phyloP scores from a whole-genome alignment of 441 rosid species.

The Pelargonium cotyledonis region DNA sequence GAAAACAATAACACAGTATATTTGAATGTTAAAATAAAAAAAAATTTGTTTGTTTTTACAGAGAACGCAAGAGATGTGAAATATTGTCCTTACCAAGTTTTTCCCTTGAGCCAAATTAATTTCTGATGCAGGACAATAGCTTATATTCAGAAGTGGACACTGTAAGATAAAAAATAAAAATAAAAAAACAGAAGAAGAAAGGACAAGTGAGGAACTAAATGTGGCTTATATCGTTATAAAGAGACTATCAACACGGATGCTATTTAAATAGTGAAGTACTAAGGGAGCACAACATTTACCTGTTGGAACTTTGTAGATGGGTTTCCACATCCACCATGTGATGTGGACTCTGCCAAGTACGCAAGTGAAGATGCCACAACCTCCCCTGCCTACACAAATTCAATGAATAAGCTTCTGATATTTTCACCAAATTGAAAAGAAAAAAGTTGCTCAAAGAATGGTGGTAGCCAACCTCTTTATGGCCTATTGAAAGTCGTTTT shows the following conservation, averaged over 20 bases:
- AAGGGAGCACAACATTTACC: conserved; percentile 34
- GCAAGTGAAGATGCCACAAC: conserved; percentile 77
- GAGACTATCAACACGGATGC: background rate
- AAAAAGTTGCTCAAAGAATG: conserved; percentile 15
- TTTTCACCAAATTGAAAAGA: conserved; percentile 7
- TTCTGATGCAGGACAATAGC: conserved; percentile 90
- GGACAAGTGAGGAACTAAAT: background rate
- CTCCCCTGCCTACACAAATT: conserved; percentile 65
- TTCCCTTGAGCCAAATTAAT: conserved; percentile 49
- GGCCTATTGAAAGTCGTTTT: conserved; percentile 83
- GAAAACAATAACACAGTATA: conserved; percentile 17
- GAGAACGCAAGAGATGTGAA: conserved; percentile 11
- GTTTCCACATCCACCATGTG: conserved; percentile 29
- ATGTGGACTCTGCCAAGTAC: conserved; percentile 48
- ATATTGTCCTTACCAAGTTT: conserved; percentile 55
- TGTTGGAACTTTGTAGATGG: conserved; percentile 57
- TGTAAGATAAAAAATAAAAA: conserved; percentile 22
- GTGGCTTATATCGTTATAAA: background rate
- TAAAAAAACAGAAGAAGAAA: conserved; percentile 16
- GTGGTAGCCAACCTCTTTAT: conserved; percentile 46
- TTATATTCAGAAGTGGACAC: conserved; percentile 97
- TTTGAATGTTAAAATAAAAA: conserved; percentile 15
- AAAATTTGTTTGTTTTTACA: background rate
- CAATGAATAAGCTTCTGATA: conserved; percentile 8
- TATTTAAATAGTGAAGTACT: background rate